Base-by-base conservation (phyloP, 2,329 filamentous ascomycete species). In the Pseudogymnoascus sp. region DNA sequence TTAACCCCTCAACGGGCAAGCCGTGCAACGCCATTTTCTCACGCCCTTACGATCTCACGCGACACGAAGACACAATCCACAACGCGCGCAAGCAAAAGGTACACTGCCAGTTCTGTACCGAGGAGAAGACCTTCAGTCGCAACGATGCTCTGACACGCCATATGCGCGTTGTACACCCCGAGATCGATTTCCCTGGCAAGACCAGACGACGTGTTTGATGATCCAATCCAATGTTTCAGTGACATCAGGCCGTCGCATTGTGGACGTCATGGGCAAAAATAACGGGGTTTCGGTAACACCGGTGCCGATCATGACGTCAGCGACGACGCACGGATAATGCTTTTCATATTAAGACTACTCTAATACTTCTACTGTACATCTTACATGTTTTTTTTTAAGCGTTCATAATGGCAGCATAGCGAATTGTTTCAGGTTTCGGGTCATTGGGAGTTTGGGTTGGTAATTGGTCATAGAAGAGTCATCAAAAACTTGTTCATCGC, bases 11-110 rank as follows among this genome's bases (percentile, higher is more conserved):
- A 66, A 97, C 94, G 0, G 91, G 91, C 66, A 97, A 97, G 78
- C 89, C 92, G 0, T 97, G 94, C 82, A 93, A 91, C 73, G 95
- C 92, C 0, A 81, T 96, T 61, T 97, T 99, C 76, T 97, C 93
- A 0, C 82, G 94, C 19, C 94, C 94, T 1, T 99, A 99, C 79
- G 94, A 99, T 75, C 81, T 99, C 61, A 99, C 94, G 0, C 83
- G 94, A 21, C 94, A 99, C 72, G 94, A 99, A 74, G 93, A 97
- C 68, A 97, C 94, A 0, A 97, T 97, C 67, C 94, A 97, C 81
- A 97, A 97, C 69, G 88, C 87, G 1, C 86, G 90, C 70, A 97
- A 97, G 80, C 87, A 92, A 74, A 97, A 97, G 79, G 92, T 97
- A 6, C 87, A 91, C 49, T 99, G 94, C 75, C 87, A 92, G 66